Base-by-base conservation (phyloP, 2,329 filamentous ascomycete genomes). In the Colletotrichum viniferum region DNA sequence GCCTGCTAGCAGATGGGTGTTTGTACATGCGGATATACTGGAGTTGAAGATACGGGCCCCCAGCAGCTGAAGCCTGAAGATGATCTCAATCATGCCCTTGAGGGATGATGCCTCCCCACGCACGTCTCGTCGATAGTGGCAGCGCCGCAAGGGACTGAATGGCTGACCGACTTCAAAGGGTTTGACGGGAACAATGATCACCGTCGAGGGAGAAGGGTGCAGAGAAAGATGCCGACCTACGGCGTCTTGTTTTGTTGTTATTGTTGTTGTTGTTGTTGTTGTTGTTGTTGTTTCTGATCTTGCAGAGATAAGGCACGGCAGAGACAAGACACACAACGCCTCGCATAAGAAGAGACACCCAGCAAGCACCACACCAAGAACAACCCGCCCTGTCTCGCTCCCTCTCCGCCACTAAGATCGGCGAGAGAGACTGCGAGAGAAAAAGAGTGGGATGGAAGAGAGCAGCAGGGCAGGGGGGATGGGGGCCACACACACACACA, bases 61-160 rank as follows among this genome's bases (percentile, higher is more conserved):
- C 38, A 38, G 36, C 36, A 43, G 38, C 38, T n/a, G 38, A 43
- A 43, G 38, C 16, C 38, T n/a, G 38, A 43, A 43, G 38, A 43
- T 43, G 38, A 43, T 43, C 38, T 43, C 38, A 43, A 43, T 43
- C 38, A 43, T 43, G 38, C 38, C 38, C 38, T 61, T 43, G 64
- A 69, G 64, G 70, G 55, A 69, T 69, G 64, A 72, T 69, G 70
- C 70, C 55, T 65, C 36, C 48, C n/a, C 38, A 72, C 52, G 63
- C 63, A 62, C 70, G 70, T 72, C 58, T 62, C 70, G 70, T 72
- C 70, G 21, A 72, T 72, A 72, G 70, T 71, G 67, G 24, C 52
- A 67, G 26, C 14, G 62, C 32, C 52, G 60, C 30, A 63, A 66
- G 62, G 34, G 38, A 43, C 36, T 5, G 36, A 43, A n/a, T n/a